Conservation (phyloP, 1,284 basidiomycete genomes). For the Trichosporon coremiiforme region DNA sequence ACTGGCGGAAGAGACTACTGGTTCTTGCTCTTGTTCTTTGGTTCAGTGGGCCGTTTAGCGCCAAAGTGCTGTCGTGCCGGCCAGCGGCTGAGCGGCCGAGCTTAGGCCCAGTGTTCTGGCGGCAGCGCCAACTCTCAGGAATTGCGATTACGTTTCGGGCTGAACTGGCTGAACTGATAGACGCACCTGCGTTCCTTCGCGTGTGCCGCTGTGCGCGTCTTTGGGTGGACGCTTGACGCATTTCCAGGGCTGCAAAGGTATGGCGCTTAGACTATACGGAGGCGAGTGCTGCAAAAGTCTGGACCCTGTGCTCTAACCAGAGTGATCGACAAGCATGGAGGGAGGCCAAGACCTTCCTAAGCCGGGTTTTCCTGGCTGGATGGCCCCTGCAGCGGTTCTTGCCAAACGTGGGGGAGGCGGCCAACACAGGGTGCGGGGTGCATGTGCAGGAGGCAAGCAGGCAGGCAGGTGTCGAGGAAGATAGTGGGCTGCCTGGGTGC, state of each 20-base stretch:
- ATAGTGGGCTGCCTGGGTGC: background rate
- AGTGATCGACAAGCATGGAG: slow-evolving; percentile 14
- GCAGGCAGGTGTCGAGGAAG: background rate
- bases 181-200: background rate
- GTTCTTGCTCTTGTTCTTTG: slow-evolving; percentile 1
- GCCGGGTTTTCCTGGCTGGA: background rate
- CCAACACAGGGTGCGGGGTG: background rate
- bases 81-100: background rate
- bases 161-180: slow-evolving; percentile 6
- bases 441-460: background rate
- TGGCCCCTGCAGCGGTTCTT: background rate
- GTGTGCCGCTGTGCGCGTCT: background rate
- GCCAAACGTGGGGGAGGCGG: background rate
- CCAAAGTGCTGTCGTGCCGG: background rate
- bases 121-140: background rate
- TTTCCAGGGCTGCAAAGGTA: slow-evolving; percentile 11
- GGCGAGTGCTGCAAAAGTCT: slow-evolving; percentile 10
- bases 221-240: background rate
- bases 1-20: background rate
- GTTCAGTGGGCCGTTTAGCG: background rate
- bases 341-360: background rate
- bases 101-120: background rate
- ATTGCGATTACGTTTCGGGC: slow-evolving; percentile 15
- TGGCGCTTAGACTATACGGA: slow-evolving; percentile 11
- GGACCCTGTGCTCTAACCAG: slow-evolving; percentile 1